phyloP scores from a whole-genome alignment of 164 flowering plant genomes.

The Kalanchoe fedtschenkoi region DNA sequence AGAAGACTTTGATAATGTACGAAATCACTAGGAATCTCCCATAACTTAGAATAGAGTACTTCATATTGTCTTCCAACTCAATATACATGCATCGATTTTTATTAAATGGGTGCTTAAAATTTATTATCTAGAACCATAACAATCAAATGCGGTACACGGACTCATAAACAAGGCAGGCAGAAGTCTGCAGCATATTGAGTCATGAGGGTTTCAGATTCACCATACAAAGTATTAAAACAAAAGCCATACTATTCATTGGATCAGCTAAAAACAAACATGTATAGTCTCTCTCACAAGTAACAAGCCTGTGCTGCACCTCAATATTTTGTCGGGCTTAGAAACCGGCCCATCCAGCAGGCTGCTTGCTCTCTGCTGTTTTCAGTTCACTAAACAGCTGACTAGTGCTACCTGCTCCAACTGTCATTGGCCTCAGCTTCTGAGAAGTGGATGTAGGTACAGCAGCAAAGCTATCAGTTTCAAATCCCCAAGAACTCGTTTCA shows the following conservation, averaged over 20 bases:
- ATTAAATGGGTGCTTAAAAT: no score
- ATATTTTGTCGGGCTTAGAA: slow-evolving; percentile 27
- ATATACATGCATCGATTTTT: no score
- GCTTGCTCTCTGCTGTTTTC: slow-evolving; percentile 26
- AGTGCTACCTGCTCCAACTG: slow-evolving; percentile 23
- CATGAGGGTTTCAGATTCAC: neutral
- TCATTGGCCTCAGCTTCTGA: slow-evolving; percentile 19
- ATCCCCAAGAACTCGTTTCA: slow-evolving; percentile 50
- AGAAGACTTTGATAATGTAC: no score
- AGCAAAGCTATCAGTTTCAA: slow-evolving; percentile 66
- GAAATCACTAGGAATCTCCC: no score
- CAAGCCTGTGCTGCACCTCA: neutral
- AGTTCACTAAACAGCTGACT: slow-evolving; percentile 36
- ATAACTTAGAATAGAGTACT: no score
- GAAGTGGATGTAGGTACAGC: slow-evolving; percentile 51
- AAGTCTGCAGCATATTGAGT: neutral
- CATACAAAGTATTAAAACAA: neutral
- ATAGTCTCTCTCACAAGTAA: neutral
- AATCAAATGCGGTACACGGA: neutral
- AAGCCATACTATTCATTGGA: neutral
- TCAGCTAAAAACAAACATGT: neutral
- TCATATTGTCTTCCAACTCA: no score
- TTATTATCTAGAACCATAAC: no score
- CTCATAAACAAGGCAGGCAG: neutral
- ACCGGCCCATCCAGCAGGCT: slow-evolving; percentile 99